phyloP scores from a whole-genome alignment of 768 basidiomycete genomes.

The Lentinula aciculospora region DNA sequence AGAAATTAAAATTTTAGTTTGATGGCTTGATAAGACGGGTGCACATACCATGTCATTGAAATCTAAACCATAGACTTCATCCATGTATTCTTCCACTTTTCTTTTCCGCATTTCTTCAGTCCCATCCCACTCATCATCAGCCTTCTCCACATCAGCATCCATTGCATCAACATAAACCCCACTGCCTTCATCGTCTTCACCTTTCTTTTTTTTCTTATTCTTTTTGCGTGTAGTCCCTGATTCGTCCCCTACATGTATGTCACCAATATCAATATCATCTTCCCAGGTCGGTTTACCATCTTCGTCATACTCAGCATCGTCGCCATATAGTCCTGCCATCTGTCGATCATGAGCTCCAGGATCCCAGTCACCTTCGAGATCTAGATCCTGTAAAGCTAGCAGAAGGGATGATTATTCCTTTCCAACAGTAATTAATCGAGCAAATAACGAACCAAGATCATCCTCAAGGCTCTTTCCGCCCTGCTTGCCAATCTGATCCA shows the following conservation, averaged over 20 bases:
- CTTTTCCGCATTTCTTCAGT: conserved; percentile 89
- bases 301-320: conserved; percentile 33
- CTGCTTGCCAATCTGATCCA: conserved; percentile 67
- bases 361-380: conserved; percentile 93
- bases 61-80: conserved; percentile 84
- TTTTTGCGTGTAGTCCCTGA: conserved; percentile 30
- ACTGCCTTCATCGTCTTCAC: conserved; percentile 34
- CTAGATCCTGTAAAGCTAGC: conserved; percentile 60
- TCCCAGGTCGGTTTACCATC: conserved; percentile 85
- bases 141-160: conserved; percentile 37
- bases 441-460: conserved; percentile 22
- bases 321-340: conserved; percentile 71
- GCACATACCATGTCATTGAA: conserved; percentile 89
- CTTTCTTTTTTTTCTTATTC: conserved; percentile 58
- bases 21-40: neutral
- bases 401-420: neutral
- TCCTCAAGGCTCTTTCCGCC: conserved; percentile 52
- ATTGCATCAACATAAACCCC: conserved; percentile 58
- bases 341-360: conserved; percentile 77
- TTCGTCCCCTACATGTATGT: conserved; percentile 42
- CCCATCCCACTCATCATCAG: conserved; percentile 67
- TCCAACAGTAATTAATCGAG: neutral
- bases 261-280: conserved; percentile 81
- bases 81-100: conserved; percentile 84
- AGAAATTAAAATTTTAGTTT: conserved; percentile 6